Evolutionary conservation across 345 rosid genomes (phyloP).

Genomic region (Sisymbrium irio): DNA sequence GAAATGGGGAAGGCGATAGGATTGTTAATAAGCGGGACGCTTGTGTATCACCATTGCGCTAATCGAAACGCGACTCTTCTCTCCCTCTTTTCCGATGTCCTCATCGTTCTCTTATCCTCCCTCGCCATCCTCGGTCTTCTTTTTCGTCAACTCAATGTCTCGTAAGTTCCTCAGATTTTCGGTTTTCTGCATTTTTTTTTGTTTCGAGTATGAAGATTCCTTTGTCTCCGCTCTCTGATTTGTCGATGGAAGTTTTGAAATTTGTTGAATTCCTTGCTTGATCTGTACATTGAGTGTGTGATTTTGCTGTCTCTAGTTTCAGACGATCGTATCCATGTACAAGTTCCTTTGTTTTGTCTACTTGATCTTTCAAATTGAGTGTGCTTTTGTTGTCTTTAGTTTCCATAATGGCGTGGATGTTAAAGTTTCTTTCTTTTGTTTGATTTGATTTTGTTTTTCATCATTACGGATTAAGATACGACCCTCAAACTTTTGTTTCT

Average conservation of each 20-base stretch:
- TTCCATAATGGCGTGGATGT: background rate
- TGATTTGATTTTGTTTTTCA: background rate
- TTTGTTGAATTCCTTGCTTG: background rate
- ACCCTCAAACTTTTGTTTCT: background rate
- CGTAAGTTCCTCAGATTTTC: conserved; percentile 41
- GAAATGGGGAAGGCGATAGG: conserved; percentile 61
- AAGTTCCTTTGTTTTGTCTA: background rate
- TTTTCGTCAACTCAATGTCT: conserved; percentile 86
- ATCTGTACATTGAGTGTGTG: conserved; percentile 6
- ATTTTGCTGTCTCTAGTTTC: background rate
- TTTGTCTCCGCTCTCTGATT: background rate
- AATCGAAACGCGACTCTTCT: conserved; percentile 71
- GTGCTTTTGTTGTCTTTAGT: background rate
- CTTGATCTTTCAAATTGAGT: background rate
- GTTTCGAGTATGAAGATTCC: background rate
- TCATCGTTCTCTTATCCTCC: conserved; percentile 93
- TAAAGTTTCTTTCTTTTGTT: background rate
- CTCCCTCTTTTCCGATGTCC: conserved; percentile 79
- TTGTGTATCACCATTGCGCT: conserved; percentile 87
- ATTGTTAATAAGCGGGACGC: conserved; percentile 57
- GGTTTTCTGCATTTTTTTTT: background rate
- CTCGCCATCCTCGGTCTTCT: conserved; percentile 99
- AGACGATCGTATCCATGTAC: background rate
- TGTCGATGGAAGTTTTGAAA: background rate
- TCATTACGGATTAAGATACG: background rate